Conservation (phyloP, 306 rosid species). For the Cajanus cajan region DNA sequence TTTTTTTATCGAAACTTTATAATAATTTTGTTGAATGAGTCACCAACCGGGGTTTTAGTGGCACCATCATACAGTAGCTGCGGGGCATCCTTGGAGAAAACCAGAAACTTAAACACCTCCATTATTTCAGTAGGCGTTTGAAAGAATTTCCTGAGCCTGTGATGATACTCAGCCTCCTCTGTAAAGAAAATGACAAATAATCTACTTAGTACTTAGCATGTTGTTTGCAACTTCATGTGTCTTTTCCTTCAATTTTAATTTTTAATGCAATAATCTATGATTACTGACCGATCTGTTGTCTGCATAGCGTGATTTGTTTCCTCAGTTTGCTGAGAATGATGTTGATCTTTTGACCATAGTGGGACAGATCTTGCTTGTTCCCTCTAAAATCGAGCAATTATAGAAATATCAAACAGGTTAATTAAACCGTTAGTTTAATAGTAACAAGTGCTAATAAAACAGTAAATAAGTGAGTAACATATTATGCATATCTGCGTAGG, state of each 20-base stretch:
- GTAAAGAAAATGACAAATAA: neutral
- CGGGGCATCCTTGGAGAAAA: slow-evolving; percentile 35
- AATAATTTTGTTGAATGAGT: neutral
- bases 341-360: slow-evolving; percentile 54
- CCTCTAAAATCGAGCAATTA: slow-evolving; percentile 34
- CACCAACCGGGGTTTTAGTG: slow-evolving; percentile 36
- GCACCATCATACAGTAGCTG: slow-evolving; percentile 54
- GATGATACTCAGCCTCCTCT: slow-evolving; percentile 28
- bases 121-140: slow-evolving; percentile 46
- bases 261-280: neutral
- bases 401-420: neutral
- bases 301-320: slow-evolving; percentile 39
- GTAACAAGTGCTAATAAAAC: neutral
- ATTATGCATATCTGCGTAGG: neutral
- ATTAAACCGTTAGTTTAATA: neutral
- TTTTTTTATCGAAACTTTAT: neutral
- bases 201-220: neutral
- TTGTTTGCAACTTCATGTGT: neutral
- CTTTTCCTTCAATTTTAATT: neutral
- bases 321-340: slow-evolving; percentile 52
- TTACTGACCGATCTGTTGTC: slow-evolving; percentile 47
- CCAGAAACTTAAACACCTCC: slow-evolving; percentile 39
- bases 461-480: neutral
- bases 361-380: slow-evolving; percentile 51
- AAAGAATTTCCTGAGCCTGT: slow-evolving; percentile 18